Conservation (phyloP, 2,329 filamentous ascomycete species). For the Talaromyces rugulosus region DNA sequence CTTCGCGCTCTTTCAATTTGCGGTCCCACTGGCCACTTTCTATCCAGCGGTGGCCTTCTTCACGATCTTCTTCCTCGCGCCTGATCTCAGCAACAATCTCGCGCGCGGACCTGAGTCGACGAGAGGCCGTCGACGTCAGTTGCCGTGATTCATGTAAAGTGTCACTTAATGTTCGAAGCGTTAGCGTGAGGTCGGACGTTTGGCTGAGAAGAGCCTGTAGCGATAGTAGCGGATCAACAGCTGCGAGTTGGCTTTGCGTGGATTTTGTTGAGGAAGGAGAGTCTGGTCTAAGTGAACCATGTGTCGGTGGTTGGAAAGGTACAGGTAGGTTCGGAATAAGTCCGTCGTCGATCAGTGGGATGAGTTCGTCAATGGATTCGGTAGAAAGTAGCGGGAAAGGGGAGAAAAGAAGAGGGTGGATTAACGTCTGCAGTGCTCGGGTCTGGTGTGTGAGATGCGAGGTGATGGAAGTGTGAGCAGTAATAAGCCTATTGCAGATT, state of each 20-base stretch:
- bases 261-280: constrained; percentile 24
- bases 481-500: constrained; percentile 46
- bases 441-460: constrained; percentile 60
- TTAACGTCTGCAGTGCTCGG: constrained; percentile 55
- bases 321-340: constrained; percentile 50
- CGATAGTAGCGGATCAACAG: constrained; percentile 55
- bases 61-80: constrained; percentile 73
- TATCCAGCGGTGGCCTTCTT: constrained; percentile 80
- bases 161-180: constrained; percentile 81
- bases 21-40: constrained; percentile 78
- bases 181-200: constrained; percentile 70
- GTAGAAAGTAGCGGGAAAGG: constrained; percentile 50
- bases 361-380: constrained; percentile 53
- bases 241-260: constrained; percentile 17
- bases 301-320: constrained; percentile 26
- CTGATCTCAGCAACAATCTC: constrained; percentile 83
- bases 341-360: constrained; percentile 53
- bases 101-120: constrained; percentile 74
- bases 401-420: constrained; percentile 56
- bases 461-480: constrained; percentile 55
- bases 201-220: constrained; percentile 65
- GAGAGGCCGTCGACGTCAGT: constrained; percentile 73
- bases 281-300: constrained; percentile 16
- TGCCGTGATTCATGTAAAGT: constrained; percentile 92
- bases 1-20: constrained; percentile 70